Evolutionary conservation across 2,329 filamentous ascomycete genomes (phyloP), one percentile per base, ranked within the genome.

Genomic region (Aspergillus felis): DNA sequence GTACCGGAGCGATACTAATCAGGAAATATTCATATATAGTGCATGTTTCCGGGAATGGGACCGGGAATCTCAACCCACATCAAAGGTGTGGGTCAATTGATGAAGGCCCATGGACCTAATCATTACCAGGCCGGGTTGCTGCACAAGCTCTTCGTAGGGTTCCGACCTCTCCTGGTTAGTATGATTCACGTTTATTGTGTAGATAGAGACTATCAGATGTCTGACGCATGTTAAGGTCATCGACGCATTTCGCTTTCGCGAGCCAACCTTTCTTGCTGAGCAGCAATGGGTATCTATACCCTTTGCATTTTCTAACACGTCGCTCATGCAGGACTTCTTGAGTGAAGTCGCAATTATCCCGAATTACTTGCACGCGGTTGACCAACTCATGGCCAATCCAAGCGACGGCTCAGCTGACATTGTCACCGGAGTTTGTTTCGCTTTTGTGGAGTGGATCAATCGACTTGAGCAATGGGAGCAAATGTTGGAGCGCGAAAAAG

Each of bases 91-190:
- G 66, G 64, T 0, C 61, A 68, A 24, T 55, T 77, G 8, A 71
- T 79, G 50, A 65, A 72, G 52, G 58, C 68, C 1, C 66, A 68
- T 22, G 57, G 62, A 0, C 71, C 75, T 0, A 63, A 65, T 7
- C 60, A 60, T 7, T 78, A 74, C 50, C 59, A 61, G 3, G 65
- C 66, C 2, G 75, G 73, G 1, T 56, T 69, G n/a, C 60, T 72
- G 0, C 75, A 79, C 48, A 67, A 65, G 35, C 62, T 78, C 0
- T 78, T 78, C 51, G 63, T 75, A 1, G 77, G 76, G 0, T 75
- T 75, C 50, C 63, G 76, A n/a, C 74, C 76, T 6, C 60, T 74
- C 5, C 61, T 78, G 29, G 76, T 77, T 63, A 42, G 72, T 32
- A 51, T 20, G 50, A n/a, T 24, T 51, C 5, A 50, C 42, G 29